These are phyloP conservation scores for Rhinocladiella mackenziei DNA, from an alignment of 2,329 filamentous ascomycete species.

Conservation along the genomic window DNA sequence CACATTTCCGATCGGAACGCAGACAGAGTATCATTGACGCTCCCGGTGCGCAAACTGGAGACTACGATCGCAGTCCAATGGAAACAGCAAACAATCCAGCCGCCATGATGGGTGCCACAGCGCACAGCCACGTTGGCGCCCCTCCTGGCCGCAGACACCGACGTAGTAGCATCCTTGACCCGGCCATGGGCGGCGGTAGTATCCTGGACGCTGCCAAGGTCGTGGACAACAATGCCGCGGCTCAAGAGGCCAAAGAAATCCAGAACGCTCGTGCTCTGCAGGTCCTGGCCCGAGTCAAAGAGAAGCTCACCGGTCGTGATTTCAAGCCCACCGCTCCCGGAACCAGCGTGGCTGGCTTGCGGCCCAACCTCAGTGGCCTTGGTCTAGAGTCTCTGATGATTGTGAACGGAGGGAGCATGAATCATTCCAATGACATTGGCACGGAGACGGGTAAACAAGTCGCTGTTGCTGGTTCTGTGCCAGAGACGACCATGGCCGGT, in stretches of 20 bases:
- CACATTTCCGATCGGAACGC: slow-evolving; percentile 58
- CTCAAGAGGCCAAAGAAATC: slow-evolving; percentile 58
- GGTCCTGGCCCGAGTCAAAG: slow-evolving; percentile 84
- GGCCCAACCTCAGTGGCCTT: slow-evolving; percentile 18
- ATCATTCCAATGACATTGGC: slow-evolving; percentile 7
- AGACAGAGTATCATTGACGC: slow-evolving; percentile 55
- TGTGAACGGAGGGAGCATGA: slow-evolving; percentile 15
- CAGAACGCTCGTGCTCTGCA: slow-evolving; percentile 92
- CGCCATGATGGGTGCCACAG: slow-evolving; percentile 53
- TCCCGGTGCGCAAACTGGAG: slow-evolving; percentile 31
- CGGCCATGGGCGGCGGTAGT: slow-evolving; percentile 35
- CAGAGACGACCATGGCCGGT: slow-evolving; percentile 24
- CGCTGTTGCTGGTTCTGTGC: slow-evolving; percentile 12
- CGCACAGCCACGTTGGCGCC: slow-evolving; percentile 31
- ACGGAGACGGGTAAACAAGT: slow-evolving; percentile 7
- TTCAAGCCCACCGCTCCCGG: slow-evolving; percentile 63
- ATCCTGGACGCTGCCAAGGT: slow-evolving; percentile 43
- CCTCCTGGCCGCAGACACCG: slow-evolving; percentile 48
- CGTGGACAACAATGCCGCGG: slow-evolving; percentile 32
- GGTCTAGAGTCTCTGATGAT: slow-evolving; percentile 21
- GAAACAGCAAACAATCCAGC: slow-evolving; percentile 33
- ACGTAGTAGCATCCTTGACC: slow-evolving; percentile 66
- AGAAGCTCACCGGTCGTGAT: slow-evolving; percentile 91
- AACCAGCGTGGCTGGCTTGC: slow-evolving; percentile 35
- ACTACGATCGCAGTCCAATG: slow-evolving; percentile 30